Evolutionary conservation across 2,329 filamentous ascomycete species (phyloP), one percentile per base, ranked within the genome.

Genomic region (Amylocarpus encephaloides): DNA sequence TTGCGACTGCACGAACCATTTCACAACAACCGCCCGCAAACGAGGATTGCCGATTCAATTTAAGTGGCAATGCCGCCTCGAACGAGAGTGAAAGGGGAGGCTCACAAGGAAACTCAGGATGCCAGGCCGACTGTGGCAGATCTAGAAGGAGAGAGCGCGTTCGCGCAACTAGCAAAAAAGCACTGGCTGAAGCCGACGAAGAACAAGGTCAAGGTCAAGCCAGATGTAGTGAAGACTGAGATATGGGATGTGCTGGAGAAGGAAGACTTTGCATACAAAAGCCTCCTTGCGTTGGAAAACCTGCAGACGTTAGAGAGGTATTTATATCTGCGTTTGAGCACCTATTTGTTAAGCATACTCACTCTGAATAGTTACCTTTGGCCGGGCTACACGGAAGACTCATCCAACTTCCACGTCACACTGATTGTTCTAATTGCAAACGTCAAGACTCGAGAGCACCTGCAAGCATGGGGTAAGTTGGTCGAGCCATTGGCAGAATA

Each of bases 191-290:
- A 85, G 66, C 60, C 78, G 19, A 22, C 45, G n/a, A 80, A 75
- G 65, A 80, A 78, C 64, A 88, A 83, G 64, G 72, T 80, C 63
- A 87, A 84, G 69, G 83, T 88, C 70, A 92, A 88, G 61, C 75
- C 76, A 45, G 86, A 94, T 56, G 81, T 94, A 42, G 71, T 98
- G 64, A 95, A 94, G 72, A 80, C 82, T 60, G 82, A 88, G 63
- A 83, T 98, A 51, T 98, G 92, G 90, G 88, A 94, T 68, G 77
- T 82, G 49, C 72, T 98, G 60, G 90, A 95, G 69, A 82, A 83
- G 57, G 86, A 90, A 48, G 77, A 80, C 49, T 97, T 96, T 65
- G 75, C 80, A 32, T 82, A 85, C 67, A 85, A 82, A 66, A 86
- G 86, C 5, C 76, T 98, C 18, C 73, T 95, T 57, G 79, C 88